Base-by-base conservation (phyloP, 805 yeast genomes). In the Metschnikowia kunwiensis region DNA sequence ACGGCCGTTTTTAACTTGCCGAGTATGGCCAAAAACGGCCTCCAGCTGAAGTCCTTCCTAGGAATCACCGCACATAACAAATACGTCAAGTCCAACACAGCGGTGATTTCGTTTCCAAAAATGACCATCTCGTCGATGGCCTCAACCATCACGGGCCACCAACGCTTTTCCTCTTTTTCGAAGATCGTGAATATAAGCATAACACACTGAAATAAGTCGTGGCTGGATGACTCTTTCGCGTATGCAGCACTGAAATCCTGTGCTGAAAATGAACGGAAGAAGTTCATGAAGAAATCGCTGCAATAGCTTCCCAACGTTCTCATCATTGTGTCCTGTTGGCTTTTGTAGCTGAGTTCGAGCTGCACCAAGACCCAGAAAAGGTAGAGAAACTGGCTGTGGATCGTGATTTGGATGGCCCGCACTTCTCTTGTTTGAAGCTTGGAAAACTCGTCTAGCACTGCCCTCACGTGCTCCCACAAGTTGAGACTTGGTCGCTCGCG, bases 71-170 rank as follows among this genome's bases (percentile, higher is more conserved):
- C 44, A 4, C 51, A 47, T 11, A 55, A 27, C 32, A 38, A 34
- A 21, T 40, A 47, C 4, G 47, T 18, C 30, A 46, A 34, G 22
- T 56, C 54, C 21, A 59, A 36, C n/a, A 52, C 20, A 11, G 38
- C 44, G 4, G 27, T n/a, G 11, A 21, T 27, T 3, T 25, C 19
- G 22, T 38, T 48, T 7, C 38, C 41, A 7, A 38, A 11, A 10
- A 27, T 22, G 5, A 46, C 35, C 26, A 34, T 32, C 1, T 36
- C 46, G 8, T 42, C 42, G 15, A 58, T 27, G 0, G 61, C 55
- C 5, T 43, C 45, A 14, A 36, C 36, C 1, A 63, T 47, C 30
- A 50, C 51, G 2, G 34, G 26, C 68, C 68, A 63, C 60, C 58
- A 60, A n/a, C 24, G 32, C 17, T 42, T 38, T 1, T 34, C 33